These are phyloP conservation scores for Leucoagaricus sp. DNA, from an alignment of 1,284 basidiomycete species.

Conservation along the genomic window DNA sequence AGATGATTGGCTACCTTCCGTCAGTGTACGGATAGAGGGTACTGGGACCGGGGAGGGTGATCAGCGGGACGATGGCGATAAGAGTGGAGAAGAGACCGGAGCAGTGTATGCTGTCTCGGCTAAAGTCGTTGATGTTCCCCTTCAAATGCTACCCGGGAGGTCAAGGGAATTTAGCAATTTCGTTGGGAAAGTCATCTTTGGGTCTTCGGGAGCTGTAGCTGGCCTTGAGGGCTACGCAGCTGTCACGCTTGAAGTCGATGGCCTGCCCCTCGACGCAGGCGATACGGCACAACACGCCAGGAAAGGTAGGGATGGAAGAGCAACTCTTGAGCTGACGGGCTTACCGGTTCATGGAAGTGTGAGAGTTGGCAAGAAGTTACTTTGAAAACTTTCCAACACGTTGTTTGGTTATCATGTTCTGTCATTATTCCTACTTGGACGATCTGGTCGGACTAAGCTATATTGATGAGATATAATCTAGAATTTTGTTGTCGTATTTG, in stretches of 20 bases:
- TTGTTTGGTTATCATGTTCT: not conserved
- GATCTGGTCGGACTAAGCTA: not conserved
- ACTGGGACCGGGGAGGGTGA: not conserved
- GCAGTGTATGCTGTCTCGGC: constrained; percentile 59
- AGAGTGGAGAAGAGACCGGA: constrained; percentile 42
- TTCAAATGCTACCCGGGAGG: constrained; percentile 73
- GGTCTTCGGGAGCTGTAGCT: constrained; percentile 62
- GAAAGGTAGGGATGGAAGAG: constrained; percentile 22
- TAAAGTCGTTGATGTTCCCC: constrained; percentile 66
- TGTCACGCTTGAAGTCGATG: constrained; percentile 59
- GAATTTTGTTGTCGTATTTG: not conserved
- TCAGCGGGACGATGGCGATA: constrained; percentile 20
- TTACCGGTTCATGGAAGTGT: constrained; percentile 71
- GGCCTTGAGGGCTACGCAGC: constrained; percentile 68
- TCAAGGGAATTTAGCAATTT: constrained; percentile 73
- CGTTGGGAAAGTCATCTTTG: constrained; percentile 73
- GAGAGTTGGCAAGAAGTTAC: constrained; percentile 57
- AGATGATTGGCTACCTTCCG: constrained; percentile 63
- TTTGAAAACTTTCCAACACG: constrained; percentile 5
- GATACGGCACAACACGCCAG: constrained; percentile 20
- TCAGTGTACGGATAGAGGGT: constrained; percentile 35
- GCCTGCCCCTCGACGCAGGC: constrained; percentile 48
- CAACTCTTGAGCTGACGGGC: constrained; percentile 52
- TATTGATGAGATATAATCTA: not conserved
- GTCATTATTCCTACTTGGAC: not conserved